Evolutionary conservation across 2,329 filamentous ascomycete species (phyloP).

Genomic region (Fusarium redolens): DNA sequence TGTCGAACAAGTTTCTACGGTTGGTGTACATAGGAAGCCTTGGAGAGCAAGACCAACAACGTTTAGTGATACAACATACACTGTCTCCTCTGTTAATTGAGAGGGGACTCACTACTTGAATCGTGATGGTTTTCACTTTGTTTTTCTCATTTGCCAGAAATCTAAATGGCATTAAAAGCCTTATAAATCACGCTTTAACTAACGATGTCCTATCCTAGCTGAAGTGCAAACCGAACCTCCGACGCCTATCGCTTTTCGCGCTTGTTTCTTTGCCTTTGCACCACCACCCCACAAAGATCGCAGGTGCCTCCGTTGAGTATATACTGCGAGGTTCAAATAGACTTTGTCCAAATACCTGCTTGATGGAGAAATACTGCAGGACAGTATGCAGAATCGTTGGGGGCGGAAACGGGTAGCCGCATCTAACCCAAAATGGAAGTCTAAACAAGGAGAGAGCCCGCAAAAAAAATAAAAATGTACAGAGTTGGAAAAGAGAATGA

Average conservation of each 20-base stretch:
- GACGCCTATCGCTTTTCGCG: slow-evolving; percentile 9
- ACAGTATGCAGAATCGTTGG: not conserved
- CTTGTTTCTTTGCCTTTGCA: not conserved
- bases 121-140: not conserved
- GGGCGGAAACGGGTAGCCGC: not conserved
- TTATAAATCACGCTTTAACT: slow-evolving; percentile 2
- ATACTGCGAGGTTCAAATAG: not conserved
- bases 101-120: not conserved
- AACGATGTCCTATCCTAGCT: not conserved
- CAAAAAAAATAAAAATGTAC: not conserved
- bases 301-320: not conserved
- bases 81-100: not conserved
- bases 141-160: not conserved
- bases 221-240: not conserved
- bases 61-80: not conserved
- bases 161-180: not conserved
- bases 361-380: not conserved
- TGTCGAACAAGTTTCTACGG: not conserved
- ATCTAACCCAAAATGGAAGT: not conserved
- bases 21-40: not conserved
- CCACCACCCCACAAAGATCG: not conserved
- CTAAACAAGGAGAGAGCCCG: not conserved
- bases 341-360: slow-evolving; percentile 4
- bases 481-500: not conserved
- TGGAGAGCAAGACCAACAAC: not conserved